phyloP scores from a whole-genome alignment of 1,284 basidiomycete genomes.

The Microstroma glucosiphilum region DNA sequence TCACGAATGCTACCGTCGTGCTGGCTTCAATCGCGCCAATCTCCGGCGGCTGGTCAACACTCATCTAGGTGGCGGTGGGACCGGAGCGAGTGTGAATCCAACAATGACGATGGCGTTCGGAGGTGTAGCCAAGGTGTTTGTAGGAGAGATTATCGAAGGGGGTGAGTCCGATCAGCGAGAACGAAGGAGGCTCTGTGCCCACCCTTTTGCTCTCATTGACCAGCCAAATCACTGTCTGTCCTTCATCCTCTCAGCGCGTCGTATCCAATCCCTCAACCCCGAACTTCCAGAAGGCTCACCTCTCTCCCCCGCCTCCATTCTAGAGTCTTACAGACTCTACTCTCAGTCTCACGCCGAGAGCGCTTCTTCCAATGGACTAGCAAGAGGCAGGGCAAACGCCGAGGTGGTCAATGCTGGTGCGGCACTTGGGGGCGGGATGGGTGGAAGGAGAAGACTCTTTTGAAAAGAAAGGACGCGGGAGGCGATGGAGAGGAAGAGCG shows the following conservation, averaged over 20 bases:
- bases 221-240: not conserved
- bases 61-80: constrained; percentile 3
- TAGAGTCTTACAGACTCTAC: constrained; percentile 1
- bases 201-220: not conserved
- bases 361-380: not conserved
- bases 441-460: not conserved
- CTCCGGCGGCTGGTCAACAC: constrained; percentile 1
- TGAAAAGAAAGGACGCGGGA: no score
- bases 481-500: no score
- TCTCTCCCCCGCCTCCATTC: not conserved
- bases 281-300: not conserved
- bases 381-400: not conserved
- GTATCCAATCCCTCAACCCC: not conserved
- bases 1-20: constrained; percentile 5
- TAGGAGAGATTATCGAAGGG: constrained; percentile 7
- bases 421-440: not conserved
- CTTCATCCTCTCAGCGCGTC: not conserved
- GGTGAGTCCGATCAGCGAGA: not conserved
- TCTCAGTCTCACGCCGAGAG: not conserved
- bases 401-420: not conserved
- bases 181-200: not conserved
- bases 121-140: constrained; percentile 7
- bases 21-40: constrained; percentile 2
- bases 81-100: not conserved
- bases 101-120: constrained; percentile 5